Percentiles rank a stretch among this genome's conserved stretches.
phyloP scores from a whole-genome alignment of 768 basidiomycete species.

The Boletus edulis region DNA sequence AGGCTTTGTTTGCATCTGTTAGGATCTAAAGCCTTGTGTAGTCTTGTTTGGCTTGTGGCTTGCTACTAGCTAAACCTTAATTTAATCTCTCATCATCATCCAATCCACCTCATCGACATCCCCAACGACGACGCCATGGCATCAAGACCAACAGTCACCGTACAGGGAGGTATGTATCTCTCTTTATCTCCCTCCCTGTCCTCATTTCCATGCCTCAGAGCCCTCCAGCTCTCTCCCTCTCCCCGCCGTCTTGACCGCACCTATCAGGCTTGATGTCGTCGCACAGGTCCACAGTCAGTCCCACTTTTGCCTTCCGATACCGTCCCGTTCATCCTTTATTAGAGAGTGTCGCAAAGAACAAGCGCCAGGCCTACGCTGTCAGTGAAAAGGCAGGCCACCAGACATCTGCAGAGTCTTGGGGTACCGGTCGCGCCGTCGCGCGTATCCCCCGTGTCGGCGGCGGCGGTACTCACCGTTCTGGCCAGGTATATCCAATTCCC shows the following conservation, averaged over 20 bases:
- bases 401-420: conserved; percentile 99
- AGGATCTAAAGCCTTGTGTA: conserved; percentile 13
- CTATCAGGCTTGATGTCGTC: conserved; percentile 98
- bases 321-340: conserved; percentile 6
- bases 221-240: conserved; percentile 86
- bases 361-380: conserved; percentile 94
- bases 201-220: conserved; percentile 43
- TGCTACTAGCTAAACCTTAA: conserved; percentile 25
- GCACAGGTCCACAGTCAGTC: conserved; percentile 97
- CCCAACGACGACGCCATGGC: conserved; percentile 58
- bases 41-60: conserved; percentile 27
- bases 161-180: conserved; percentile 67
- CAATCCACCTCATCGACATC: conserved; percentile 34
- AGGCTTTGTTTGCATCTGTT: conserved; percentile 31
- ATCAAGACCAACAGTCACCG: conserved; percentile 88
- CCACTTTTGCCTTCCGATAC: background rate
- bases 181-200: background rate
- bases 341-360: conserved; percentile 99
- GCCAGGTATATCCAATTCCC: conserved; percentile 56
- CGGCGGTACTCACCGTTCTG: conserved; percentile 97
- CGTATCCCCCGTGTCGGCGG: conserved; percentile 99
- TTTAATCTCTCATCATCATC: background rate
- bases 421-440: conserved; percentile 99
- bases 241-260: conserved; percentile 95
- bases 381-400: conserved; percentile 98